These are phyloP conservation scores for Saposhnikovia divaricata DNA, from an alignment of 129 eudicot genomes.

Conservation along the genomic window DNA sequence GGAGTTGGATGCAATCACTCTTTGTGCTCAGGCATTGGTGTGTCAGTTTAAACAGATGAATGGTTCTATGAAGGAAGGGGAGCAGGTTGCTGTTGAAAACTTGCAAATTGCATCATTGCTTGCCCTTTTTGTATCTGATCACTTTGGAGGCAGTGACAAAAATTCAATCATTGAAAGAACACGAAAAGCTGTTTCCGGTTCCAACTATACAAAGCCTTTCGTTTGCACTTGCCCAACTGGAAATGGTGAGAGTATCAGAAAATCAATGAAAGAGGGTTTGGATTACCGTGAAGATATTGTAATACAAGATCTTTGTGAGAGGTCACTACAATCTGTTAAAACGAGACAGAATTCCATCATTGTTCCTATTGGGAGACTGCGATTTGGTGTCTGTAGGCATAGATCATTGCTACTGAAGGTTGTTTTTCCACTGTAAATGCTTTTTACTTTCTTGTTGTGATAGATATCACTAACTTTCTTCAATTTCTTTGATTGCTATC, in stretches of 20 bases:
- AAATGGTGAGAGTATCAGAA: conserved; percentile 28
- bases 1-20: conserved; percentile 59
- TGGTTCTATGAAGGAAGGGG: conserved; percentile 24
- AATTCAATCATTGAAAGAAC: conserved; percentile 47
- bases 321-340: conserved; percentile 55
- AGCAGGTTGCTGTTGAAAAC: conserved; percentile 27
- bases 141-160: conserved; percentile 93
- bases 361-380: conserved; percentile 80
- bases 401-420: conserved; percentile 95
- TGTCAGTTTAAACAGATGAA: conserved; percentile 37
- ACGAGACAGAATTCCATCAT: conserved; percentile 54
- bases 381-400: conserved; percentile 93
- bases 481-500: conserved; percentile 2
- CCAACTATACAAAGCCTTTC: conserved; percentile 73
- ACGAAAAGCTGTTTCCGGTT: conserved; percentile 69
- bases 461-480: not conserved
- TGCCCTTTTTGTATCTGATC: conserved; percentile 91
- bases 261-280: conserved; percentile 21
- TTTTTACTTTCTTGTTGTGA: conserved; percentile 9
- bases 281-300: conserved; percentile 44
- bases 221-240: conserved; percentile 88
- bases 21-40: conserved; percentile 59
- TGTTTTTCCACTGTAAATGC: conserved; percentile 5
- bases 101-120: conserved; percentile 77
- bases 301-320: conserved; percentile 67